Evolutionary conservation across 2,329 filamentous ascomycete genomes (phyloP).

Genomic region (Talaromyces funiculosus): DNA sequence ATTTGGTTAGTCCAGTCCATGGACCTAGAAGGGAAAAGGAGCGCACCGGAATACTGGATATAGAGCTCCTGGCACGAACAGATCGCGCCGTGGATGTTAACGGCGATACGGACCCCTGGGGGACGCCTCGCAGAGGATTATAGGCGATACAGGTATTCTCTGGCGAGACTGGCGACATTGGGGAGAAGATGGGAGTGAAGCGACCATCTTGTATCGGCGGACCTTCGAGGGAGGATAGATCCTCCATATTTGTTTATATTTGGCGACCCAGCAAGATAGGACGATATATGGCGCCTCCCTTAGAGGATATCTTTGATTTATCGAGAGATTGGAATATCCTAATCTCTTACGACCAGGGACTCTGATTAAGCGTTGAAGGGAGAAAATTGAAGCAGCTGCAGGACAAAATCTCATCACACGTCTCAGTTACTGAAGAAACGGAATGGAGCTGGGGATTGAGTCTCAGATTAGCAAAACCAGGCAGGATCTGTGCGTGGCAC

Average conservation of each 20-base stretch:
- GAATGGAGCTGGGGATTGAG: background rate
- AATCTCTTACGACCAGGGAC: background rate
- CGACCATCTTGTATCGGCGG: slow-evolving; percentile 25
- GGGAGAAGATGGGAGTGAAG: slow-evolving; percentile 12
- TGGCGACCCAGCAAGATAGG: background rate
- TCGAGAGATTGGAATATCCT: background rate
- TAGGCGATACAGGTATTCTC: background rate
- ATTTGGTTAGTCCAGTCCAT: background rate
- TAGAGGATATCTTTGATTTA: background rate
- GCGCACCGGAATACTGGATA: slow-evolving; percentile 2
- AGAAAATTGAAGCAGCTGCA: background rate
- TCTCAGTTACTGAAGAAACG: background rate
- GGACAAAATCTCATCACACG: background rate
- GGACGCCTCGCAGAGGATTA: background rate
- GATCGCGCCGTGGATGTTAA: background rate
- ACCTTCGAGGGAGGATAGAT: slow-evolving; percentile 34
- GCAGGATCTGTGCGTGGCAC: background rate
- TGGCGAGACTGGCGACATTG: slow-evolving; percentile 7
- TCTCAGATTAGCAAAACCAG: background rate
- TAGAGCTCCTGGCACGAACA: background rate
- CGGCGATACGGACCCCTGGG: slow-evolving; percentile 4
- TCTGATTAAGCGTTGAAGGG: background rate
- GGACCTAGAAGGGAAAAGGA: background rate
- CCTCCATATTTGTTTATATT: slow-evolving; percentile 17
- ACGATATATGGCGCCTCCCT: background rate